Conservation (phyloP, 2,329 filamentous ascomycete genomes). For the Penicillium sp. region DNA sequence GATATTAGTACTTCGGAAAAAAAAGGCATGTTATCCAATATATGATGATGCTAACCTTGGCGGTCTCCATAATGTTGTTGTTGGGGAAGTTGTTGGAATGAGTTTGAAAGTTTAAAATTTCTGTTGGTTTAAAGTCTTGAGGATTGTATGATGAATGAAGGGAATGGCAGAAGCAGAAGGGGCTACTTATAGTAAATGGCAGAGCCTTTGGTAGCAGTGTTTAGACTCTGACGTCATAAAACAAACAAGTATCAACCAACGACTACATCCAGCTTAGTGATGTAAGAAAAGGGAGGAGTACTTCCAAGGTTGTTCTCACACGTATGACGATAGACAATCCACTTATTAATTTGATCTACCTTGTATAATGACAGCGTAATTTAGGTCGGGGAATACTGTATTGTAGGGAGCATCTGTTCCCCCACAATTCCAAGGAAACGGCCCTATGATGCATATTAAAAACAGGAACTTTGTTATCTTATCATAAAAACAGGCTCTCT, state of each 20-base stretch:
- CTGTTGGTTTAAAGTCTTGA: background rate
- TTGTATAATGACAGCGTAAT: background rate
- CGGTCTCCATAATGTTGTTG: conserved; percentile 10
- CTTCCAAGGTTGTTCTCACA: background rate
- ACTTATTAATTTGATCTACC: background rate
- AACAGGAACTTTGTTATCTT: background rate
- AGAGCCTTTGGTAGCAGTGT: background rate
- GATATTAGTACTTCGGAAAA: background rate
- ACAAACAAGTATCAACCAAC: background rate
- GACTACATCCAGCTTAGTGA: background rate
- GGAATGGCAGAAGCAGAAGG: background rate
- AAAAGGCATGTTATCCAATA: background rate
- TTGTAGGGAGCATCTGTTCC: too few relatives aligned
- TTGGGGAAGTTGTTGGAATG: background rate
- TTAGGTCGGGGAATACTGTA: background rate
- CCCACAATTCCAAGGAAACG: too few relatives aligned
- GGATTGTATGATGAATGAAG: background rate
- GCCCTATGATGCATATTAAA: background rate
- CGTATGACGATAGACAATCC: background rate
- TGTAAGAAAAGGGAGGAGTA: background rate
- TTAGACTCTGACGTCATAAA: background rate
- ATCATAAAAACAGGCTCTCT: background rate
- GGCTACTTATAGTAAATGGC: conserved; percentile 2
- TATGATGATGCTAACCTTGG: conserved; percentile 1
- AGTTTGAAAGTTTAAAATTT: background rate